Conservation (phyloP, 768 basidiomycete species). For the Psilocybe subaeruginosa region DNA sequence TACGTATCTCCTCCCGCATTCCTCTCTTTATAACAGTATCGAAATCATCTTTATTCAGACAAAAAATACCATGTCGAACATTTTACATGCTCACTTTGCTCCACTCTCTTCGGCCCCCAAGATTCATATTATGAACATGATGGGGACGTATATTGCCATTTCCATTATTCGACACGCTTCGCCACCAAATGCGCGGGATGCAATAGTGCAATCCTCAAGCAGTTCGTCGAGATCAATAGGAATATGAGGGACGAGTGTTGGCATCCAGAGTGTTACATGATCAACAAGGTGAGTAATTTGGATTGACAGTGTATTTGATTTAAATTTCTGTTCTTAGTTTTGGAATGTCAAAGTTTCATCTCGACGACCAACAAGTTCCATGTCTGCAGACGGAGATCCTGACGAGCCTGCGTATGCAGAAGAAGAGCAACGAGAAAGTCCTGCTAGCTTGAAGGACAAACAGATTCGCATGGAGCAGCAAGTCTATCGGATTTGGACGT, state of each 20-base stretch:
- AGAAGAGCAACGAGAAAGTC: constrained; percentile 82
- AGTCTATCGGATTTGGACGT: constrained; percentile 99
- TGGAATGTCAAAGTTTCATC: constrained; percentile 97
- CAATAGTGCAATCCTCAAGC: constrained; percentile 95
- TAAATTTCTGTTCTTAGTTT: constrained; percentile 57
- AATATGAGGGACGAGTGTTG: constrained; percentile 99
- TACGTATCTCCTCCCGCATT: constrained; percentile 35
- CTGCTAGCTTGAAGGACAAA: constrained; percentile 81
- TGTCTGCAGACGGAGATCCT: constrained; percentile 53
- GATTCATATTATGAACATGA: constrained; percentile 99
- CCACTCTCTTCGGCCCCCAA: constrained; percentile 94
- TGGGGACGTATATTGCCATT: constrained; percentile 98
- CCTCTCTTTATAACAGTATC: constrained; percentile 1
- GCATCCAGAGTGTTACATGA: constrained; percentile 99
- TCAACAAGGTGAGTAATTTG: constrained; percentile 80
- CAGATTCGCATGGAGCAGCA: constrained; percentile 96
- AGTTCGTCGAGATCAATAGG: constrained; percentile 99
- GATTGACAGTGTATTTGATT: not conserved
- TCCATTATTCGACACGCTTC: constrained; percentile 98
- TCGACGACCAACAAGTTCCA: constrained; percentile 66
- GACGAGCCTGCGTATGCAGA: constrained; percentile 63
- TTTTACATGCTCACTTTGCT: constrained; percentile 97
- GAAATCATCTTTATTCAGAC: constrained; percentile 50
- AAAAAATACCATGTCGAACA: constrained; percentile 99
- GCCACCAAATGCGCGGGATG: constrained; percentile 99